These are phyloP conservation scores for Coccomyxa subellipsoidea DNA, from an alignment of 163 green algal species.

Conservation along the genomic window DNA sequence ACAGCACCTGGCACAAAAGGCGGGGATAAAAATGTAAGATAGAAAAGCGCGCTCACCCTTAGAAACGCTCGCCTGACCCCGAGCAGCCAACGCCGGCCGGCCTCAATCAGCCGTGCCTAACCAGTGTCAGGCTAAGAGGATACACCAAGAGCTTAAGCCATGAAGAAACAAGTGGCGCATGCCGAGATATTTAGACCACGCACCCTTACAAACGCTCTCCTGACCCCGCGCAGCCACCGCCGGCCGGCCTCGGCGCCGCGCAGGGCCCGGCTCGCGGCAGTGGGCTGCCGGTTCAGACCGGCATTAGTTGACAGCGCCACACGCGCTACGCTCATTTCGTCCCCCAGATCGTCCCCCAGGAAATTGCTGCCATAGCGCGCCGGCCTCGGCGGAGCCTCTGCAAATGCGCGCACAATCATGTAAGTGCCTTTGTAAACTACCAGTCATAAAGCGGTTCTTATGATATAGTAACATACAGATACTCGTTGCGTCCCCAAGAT, in stretches of 20 bases:
- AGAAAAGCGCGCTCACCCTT: too few relatives aligned
- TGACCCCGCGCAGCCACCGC: background rate
- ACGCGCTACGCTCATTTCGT: background rate
- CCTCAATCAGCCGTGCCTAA: too few relatives aligned
- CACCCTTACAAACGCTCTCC: background rate
- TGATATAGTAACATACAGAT: too few relatives aligned
- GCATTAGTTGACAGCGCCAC: slow-evolving; percentile 1
- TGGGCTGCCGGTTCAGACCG: background rate
- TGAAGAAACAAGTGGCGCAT: too few relatives aligned
- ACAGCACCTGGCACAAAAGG: too few relatives aligned
- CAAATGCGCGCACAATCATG: background rate
- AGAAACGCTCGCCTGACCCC: too few relatives aligned
- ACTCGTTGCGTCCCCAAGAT: background rate
- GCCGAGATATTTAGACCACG: too few relatives aligned
- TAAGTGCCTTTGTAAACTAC: background rate
- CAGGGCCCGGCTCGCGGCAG: background rate
- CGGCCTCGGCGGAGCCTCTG: background rate
- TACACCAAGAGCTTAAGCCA: too few relatives aligned
- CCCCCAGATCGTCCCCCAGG: background rate
- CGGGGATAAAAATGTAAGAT: too few relatives aligned
- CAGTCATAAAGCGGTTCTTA: too few relatives aligned
- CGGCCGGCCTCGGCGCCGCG: background rate
- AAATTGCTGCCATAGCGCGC: slow-evolving; percentile 1
- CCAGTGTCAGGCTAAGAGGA: too few relatives aligned
- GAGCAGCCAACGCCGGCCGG: too few relatives aligned